Conservation (phyloP, 2,329 filamentous ascomycete species). For the Ophiosphaerella herpotricha region DNA sequence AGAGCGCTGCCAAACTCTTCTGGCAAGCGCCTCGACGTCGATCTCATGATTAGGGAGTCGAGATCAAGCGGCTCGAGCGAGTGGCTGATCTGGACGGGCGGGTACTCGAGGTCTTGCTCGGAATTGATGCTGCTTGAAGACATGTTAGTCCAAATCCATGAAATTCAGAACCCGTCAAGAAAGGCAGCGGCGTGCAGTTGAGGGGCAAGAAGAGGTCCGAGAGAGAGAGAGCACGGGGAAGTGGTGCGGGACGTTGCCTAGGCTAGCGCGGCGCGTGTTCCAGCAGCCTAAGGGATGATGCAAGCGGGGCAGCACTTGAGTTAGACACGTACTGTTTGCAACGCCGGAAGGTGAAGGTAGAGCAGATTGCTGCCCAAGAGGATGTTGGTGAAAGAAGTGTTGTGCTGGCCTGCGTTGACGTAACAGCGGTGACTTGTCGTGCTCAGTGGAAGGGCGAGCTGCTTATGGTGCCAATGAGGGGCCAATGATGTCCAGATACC, state of each 20-base stretch:
- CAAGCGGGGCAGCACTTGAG: conserved; percentile 12
- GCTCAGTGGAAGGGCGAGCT: not conserved
- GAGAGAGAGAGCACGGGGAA: conserved; percentile 3
- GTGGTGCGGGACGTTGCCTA: conserved; percentile 24
- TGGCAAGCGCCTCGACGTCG: conserved; percentile 26
- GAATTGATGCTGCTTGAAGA: conserved; percentile 27
- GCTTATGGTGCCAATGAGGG: too few relatives aligned
- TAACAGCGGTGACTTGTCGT: conserved; percentile 1
- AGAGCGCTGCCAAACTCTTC: conserved; percentile 37
- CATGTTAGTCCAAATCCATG: conserved; percentile 37
- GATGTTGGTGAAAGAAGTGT: not conserved
- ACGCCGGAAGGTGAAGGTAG: not conserved
- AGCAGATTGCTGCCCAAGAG: conserved; percentile 2
- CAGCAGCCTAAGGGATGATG: conserved; percentile 15
- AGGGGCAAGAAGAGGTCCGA: conserved; percentile 3
- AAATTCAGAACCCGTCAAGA: conserved; percentile 4
- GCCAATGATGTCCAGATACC: too few relatives aligned
- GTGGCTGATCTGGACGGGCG: conserved; percentile 36
- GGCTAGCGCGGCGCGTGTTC: conserved; percentile 9
- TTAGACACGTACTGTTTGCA: not conserved
- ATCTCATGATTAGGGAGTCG: conserved; percentile 43
- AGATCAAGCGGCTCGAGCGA: conserved; percentile 40
- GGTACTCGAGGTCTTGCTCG: conserved; percentile 37
- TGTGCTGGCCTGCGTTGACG: not conserved
- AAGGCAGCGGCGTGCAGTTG: conserved; percentile 7